Percentiles rank a stretch among this genome's conserved stretches.
Conservation (phyloP, 768 basidiomycete species). For the Panus rudis region DNA sequence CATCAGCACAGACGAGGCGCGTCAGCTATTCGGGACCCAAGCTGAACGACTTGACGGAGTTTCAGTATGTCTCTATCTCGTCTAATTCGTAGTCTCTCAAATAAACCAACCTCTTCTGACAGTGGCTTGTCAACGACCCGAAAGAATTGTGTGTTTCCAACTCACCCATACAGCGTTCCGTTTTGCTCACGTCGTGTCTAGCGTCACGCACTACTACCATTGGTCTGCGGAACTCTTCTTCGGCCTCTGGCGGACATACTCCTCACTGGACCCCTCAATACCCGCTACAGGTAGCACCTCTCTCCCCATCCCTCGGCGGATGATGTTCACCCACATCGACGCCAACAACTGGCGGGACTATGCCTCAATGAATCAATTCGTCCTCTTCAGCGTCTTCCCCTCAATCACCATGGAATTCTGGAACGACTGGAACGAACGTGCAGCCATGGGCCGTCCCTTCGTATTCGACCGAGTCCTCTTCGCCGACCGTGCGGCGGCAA, state of each 20-base stretch:
- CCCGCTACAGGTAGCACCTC: constrained; percentile 55
- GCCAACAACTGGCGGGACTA: constrained; percentile 87
- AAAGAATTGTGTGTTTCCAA: constrained; percentile 65
- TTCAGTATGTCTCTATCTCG: constrained; percentile 42
- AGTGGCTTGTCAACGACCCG: constrained; percentile 82
- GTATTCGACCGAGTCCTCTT: constrained; percentile 85
- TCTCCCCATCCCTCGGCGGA: constrained; percentile 66
- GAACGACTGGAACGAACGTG: constrained; percentile 80
- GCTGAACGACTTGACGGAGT: constrained; percentile 75
- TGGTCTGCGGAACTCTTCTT: constrained; percentile 90
- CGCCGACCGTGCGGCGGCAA: constrained; percentile 81
- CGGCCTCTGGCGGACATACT: constrained; percentile 88
- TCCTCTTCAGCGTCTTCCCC: constrained; percentile 75
- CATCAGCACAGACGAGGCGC: constrained; percentile 63
- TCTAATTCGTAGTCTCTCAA: constrained; percentile 2
- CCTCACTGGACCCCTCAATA: constrained; percentile 71
- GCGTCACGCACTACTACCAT: constrained; percentile 90
- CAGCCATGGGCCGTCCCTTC: constrained; percentile 58
- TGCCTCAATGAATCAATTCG: constrained; percentile 84
- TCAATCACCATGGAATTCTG: constrained; percentile 73
- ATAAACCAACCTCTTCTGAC: too few relatives aligned
- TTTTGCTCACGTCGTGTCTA: constrained; percentile 22
- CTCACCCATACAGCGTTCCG: background rate
- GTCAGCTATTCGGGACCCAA: constrained; percentile 59
- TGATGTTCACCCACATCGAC: constrained; percentile 71